Evolutionary conservation across 2,329 filamentous ascomycete genomes (phyloP).

Genomic region (Cercospora canescens): DNA sequence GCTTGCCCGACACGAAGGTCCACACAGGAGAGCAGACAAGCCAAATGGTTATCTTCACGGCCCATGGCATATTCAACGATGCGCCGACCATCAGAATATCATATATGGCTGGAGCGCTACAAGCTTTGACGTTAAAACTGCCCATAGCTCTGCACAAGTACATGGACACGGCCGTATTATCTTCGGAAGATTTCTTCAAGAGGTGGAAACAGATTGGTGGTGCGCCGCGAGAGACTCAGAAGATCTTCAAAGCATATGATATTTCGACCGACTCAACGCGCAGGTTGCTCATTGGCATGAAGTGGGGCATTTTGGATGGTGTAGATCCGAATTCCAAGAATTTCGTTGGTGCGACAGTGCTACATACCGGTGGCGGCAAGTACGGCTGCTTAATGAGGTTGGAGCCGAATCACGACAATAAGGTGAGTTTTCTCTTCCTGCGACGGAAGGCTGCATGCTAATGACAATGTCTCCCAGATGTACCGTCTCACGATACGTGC

Average conservation of each 20-base stretch:
- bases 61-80: constrained; percentile 76
- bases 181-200: constrained; percentile 95
- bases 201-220: constrained; percentile 98
- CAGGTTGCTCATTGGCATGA: constrained; percentile 76
- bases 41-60: constrained; percentile 93
- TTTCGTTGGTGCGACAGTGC: constrained; percentile 84
- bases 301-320: constrained; percentile 80
- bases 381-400: constrained; percentile 90
- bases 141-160: constrained; percentile 91
- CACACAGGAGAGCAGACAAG: constrained; percentile 75
- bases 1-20: constrained; percentile 80
- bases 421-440: constrained; percentile 62
- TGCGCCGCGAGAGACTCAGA: constrained; percentile 80
- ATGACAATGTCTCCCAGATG: constrained; percentile 63
- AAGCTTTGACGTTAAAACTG: constrained; percentile 87
- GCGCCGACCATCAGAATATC: constrained; percentile 90
- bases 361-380: constrained; percentile 84
- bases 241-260: constrained; percentile 71
- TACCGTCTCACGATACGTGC: constrained; percentile 90
- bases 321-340: constrained; percentile 95
- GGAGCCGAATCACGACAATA: constrained; percentile 89
- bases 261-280: constrained; percentile 72
- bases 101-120: constrained; percentile 89
- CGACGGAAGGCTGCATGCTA: constrained; percentile 11
- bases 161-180: constrained; percentile 87